Evolutionary conservation across 179 eudicot species (phyloP).

Genomic region (Spergularia azorica): DNA sequence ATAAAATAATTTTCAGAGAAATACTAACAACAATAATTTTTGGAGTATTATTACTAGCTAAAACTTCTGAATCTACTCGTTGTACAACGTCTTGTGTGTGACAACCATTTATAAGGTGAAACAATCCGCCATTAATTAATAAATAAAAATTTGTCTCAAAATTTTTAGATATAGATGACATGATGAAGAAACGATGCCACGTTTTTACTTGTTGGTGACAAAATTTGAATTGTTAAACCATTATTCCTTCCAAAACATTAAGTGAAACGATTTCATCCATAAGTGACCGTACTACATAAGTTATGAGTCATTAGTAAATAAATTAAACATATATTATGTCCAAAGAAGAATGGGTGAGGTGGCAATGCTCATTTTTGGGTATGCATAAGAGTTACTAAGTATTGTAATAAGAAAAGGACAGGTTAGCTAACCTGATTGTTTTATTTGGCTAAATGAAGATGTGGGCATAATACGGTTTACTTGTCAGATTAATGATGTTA

Average conservation of each 20-base stretch:
- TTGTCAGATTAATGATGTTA: constrained; percentile 32
- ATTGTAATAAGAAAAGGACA: constrained; percentile 25
- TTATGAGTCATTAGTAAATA: not conserved
- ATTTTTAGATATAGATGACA: too few relatives aligned
- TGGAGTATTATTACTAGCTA: not conserved
- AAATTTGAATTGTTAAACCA: too few relatives aligned
- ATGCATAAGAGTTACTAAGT: constrained; percentile 14
- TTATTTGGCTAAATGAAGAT: constrained; percentile 5
- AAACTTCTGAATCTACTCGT: too few relatives aligned
- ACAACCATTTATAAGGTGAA: too few relatives aligned
- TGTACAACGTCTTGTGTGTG: too few relatives aligned
- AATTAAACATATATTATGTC: not conserved
- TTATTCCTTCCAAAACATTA: too few relatives aligned
- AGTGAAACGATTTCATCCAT: too few relatives aligned
- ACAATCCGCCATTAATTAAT: too few relatives aligned
- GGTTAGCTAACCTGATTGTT: constrained; percentile 27
- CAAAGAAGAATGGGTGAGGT: constrained; percentile 7
- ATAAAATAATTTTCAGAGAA: constrained; percentile 7
- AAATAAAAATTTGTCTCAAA: too few relatives aligned
- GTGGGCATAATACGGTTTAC: constrained; percentile 24
- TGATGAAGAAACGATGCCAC: too few relatives aligned
- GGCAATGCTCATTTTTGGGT: constrained; percentile 15
- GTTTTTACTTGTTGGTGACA: too few relatives aligned
- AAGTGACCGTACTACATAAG: not conserved
- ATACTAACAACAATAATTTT: not conserved